Evolutionary conservation across 495 filamentous ascomycete species (phyloP).

Genomic region (Penicillium simplicissimum): DNA sequence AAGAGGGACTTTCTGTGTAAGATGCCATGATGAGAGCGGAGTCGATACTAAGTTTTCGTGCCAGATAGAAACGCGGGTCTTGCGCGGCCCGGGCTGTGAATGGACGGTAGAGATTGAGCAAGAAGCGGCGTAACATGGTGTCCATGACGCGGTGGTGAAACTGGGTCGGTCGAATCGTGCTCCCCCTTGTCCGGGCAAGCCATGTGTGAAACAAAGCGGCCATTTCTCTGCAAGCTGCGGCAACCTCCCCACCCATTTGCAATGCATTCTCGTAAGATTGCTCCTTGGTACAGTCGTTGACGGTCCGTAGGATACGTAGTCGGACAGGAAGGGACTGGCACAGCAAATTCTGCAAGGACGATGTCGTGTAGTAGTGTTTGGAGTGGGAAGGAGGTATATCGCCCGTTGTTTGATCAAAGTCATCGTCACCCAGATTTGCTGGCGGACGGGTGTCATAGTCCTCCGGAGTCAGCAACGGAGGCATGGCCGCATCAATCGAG

Average conservation of each 20-base stretch:
- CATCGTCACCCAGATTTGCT: constrained; percentile 53
- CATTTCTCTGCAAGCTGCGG: constrained; percentile 28
- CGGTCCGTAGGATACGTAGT: constrained; percentile 36
- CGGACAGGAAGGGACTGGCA: constrained; percentile 42
- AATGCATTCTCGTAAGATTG: constrained; percentile 47
- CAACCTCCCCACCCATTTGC: constrained; percentile 34
- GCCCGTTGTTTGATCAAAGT: constrained; percentile 39
- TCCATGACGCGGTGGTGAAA: constrained; percentile 30
- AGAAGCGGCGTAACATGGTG: constrained; percentile 46
- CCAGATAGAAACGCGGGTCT: constrained; percentile 51
- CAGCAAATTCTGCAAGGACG: constrained; percentile 49
- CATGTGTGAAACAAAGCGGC: constrained; percentile 10
- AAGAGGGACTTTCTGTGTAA: constrained; percentile 21
- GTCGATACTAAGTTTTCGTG: constrained; percentile 49
- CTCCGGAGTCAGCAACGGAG: constrained; percentile 46
- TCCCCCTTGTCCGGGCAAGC: background rate
- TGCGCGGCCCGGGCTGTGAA: constrained; percentile 42
- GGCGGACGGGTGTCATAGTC: constrained; percentile 56
- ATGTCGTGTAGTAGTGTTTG: constrained; percentile 41
- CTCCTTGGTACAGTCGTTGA: constrained; percentile 44
- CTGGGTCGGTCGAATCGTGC: constrained; percentile 27
- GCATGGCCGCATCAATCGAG: constrained; percentile 49
- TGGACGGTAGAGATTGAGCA: constrained; percentile 48
- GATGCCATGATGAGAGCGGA: constrained; percentile 45
- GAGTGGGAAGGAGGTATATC: constrained; percentile 29